A percentile compares a stretch with the other conserved stretches of the same genome.
Evolutionary conservation across 164 flowering plant genomes (phyloP).

Genomic region (Aristolochia fimbriata): DNA sequence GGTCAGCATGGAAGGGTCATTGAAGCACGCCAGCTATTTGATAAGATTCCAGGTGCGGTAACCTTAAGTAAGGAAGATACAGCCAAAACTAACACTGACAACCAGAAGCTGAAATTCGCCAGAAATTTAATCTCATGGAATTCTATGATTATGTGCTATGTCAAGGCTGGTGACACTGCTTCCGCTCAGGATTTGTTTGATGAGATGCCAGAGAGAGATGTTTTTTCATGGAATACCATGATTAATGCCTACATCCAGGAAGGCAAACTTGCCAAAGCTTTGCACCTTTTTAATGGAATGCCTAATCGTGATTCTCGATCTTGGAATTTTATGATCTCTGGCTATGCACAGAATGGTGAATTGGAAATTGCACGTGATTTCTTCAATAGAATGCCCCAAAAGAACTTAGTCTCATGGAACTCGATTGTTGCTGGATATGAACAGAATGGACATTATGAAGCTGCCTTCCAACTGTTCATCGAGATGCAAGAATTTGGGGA

Average conservation of each 20-base stretch:
- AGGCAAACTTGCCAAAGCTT: slow-evolving; percentile 5
- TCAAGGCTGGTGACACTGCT: slow-evolving; percentile 8
- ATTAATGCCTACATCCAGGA: slow-evolving; percentile 12
- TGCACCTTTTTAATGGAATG: slow-evolving; percentile 8
- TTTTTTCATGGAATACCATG: slow-evolving; percentile 15
- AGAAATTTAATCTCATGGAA: slow-evolving; percentile 13
- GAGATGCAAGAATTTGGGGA: slow-evolving; percentile 8
- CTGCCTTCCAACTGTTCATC: slow-evolving; percentile 7
- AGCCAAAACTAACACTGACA: too few species aligned
- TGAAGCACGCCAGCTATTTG: too few species aligned
- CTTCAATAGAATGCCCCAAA: slow-evolving; percentile 10
- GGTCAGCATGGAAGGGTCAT: too few species aligned
- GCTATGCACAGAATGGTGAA: slow-evolving; percentile 9
- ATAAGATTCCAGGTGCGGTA: not conserved
- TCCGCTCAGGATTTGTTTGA: slow-evolving; percentile 8
- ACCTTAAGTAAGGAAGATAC: too few species aligned
- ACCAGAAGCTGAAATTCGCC: not conserved
- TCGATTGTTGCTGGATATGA: slow-evolving; percentile 13
- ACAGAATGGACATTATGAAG: slow-evolving; percentile 9
- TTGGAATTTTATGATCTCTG: slow-evolving; percentile 14
- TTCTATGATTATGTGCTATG: slow-evolving; percentile 16
- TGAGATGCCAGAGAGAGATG: slow-evolving; percentile 14
- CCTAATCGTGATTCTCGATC: slow-evolving; percentile 9
- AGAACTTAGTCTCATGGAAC: slow-evolving; percentile 15
- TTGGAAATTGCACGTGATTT: slow-evolving; percentile 8